Evolutionary conservation across 257 asterid genomes (phyloP), one percentile per base, ranked within the genome.

Genomic region (Capsicum rhomboideum): DNA sequence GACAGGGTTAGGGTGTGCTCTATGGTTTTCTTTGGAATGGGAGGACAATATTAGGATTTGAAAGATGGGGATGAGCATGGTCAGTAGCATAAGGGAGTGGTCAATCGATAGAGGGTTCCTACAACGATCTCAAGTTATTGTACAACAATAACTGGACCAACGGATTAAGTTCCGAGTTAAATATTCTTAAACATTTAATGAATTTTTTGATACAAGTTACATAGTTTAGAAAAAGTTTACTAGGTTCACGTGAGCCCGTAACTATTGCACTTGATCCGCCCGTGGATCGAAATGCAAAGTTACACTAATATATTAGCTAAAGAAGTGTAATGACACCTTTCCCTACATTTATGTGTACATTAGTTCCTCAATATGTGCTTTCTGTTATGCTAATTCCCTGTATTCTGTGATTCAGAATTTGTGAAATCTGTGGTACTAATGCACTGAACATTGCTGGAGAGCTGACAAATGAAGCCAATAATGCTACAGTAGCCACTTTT

Each of bases 381-480:
- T 16, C 81, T 3, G 31, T 10, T 49, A 50, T 75, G 46, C 44
- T 50, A 50, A 75, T 50, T 49, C 2, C 13, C 7, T 50, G 23
- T 26, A 16, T 16, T 50, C 26, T 26, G 16, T 75, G 44, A 23
- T 75, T 75, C 78, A 82, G 85, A 74, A 82, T 74, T 20, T 82
- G 85, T 40, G 85, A 82, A 44, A 82, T 82, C 52, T 82, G 85
- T 66, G 85, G 85, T 64, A 31, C 85, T 46, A 64, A 18, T 64
- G 85, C 85, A 67, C 68, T 49, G 29, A 82, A 67, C 21, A 28
- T 82, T 21, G 68, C 63, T 40, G 85, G 52, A 40, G 85, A 52
- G 80, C 80, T 67, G 42, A 29, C 64, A 18, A 82, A 18, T 20
- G 67, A 82, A 18, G 80, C 16, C 20, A 82, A 58, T 64, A 82